Conservation (phyloP, 2,329 filamentous ascomycete genomes). For the Colletotrichum caudatum region DNA sequence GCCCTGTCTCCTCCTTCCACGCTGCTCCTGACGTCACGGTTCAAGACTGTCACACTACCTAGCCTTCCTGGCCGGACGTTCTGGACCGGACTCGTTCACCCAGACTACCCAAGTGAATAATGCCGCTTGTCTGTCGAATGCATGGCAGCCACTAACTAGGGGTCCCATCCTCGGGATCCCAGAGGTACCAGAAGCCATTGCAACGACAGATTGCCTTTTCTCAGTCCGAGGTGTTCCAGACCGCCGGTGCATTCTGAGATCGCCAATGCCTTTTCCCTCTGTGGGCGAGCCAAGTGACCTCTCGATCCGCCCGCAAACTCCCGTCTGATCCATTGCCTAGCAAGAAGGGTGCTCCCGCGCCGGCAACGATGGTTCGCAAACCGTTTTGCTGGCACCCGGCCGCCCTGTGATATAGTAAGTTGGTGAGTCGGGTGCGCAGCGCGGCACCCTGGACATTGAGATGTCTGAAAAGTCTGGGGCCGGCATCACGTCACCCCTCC, state of each 20-base stretch:
- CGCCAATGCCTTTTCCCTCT: not conserved
- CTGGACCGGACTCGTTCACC: not conserved
- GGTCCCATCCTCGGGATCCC: not conserved
- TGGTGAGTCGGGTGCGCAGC: not conserved
- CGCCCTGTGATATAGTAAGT: not conserved
- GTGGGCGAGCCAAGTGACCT: constrained; percentile 3
- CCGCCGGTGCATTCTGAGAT: not conserved
- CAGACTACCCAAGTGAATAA: not conserved
- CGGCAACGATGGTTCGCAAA: constrained; percentile 7
- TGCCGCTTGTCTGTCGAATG: not conserved
- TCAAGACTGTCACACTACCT: not conserved
- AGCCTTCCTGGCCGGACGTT: not conserved
- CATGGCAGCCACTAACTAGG: no score
- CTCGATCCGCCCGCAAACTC: not conserved
- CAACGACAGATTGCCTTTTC: not conserved
- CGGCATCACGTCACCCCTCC: constrained; percentile 27
- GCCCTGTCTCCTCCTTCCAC: not conserved
- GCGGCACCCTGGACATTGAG: not conserved
- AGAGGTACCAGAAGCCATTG: not conserved
- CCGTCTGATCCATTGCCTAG: not conserved
- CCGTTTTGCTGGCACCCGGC: not conserved
- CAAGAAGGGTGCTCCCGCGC: not conserved
- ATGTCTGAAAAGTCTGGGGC: constrained; percentile 10
- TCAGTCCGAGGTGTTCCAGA: not conserved
- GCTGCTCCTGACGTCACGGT: constrained; percentile 9